Percentiles rank a stretch among this genome's conserved stretches.
phyloP scores from a whole-genome alignment of 129 eudicot genomes.

The sunflower (Helianthus annuus) region DNA sequence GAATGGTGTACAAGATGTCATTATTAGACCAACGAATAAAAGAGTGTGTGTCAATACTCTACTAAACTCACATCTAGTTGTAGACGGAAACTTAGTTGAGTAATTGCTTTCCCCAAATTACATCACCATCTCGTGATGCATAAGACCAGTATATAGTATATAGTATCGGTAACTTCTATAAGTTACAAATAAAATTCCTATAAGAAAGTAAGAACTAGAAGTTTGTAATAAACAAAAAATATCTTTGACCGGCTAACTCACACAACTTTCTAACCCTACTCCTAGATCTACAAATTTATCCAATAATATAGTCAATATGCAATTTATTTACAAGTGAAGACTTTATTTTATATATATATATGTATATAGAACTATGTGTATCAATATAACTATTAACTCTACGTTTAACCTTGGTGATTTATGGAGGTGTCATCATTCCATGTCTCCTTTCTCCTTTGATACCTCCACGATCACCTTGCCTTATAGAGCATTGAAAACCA shows the following conservation, averaged over 20 bases:
- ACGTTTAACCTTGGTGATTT: conserved; percentile 4
- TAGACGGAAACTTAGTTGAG: conserved; percentile 14
- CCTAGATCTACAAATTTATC: no score
- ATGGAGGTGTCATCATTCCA: conserved; percentile 10
- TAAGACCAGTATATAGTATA: neutral
- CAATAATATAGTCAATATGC: neutral
- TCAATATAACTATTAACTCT: conserved; percentile 8
- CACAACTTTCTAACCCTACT: no score
- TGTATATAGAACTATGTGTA: neutral
- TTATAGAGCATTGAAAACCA: conserved; percentile 8
- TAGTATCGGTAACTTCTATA: conserved; percentile 5
- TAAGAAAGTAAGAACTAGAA: neutral
- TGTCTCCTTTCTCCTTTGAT: conserved; percentile 12
- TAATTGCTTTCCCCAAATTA: neutral
- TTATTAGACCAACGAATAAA: conserved; percentile 6
- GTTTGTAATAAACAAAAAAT: conserved; percentile 4
- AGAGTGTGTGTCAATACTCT: conserved; percentile 13
- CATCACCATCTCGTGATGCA: conserved; percentile 6
- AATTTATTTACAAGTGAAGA: conserved; percentile 7
- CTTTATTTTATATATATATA: neutral
- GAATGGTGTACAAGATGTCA: neutral
- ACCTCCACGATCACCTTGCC: conserved; percentile 15
- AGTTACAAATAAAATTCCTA: neutral
- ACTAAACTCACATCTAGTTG: conserved; percentile 7
- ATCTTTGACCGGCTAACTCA: no score